phyloP scores from a whole-genome alignment of 2,329 filamentous ascomycete species.

The Ceratocystiopsis minuta region DNA sequence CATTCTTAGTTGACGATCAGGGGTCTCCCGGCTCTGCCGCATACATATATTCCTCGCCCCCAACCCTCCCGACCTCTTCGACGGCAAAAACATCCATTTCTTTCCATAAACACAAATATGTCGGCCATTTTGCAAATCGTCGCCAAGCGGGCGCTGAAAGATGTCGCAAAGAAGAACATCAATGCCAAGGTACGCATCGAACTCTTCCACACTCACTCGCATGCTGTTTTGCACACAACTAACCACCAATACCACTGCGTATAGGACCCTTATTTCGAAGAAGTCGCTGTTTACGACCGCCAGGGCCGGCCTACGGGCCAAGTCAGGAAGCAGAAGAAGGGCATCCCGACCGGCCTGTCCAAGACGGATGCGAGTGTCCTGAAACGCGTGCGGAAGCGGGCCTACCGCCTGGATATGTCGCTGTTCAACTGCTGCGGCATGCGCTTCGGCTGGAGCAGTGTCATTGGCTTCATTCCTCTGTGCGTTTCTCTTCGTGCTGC shows the following conservation, averaged over 20 bases:
- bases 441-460: constrained; percentile 73
- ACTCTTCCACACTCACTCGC: no score
- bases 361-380: constrained; percentile 66
- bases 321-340: constrained; percentile 69
- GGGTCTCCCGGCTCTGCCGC: background rate
- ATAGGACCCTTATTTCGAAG: constrained; percentile 82
- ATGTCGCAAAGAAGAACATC: constrained; percentile 11
- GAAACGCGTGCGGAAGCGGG: constrained; percentile 67
- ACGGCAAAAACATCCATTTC: background rate
- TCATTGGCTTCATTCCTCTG: constrained; percentile 71
- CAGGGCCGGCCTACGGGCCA: constrained; percentile 49
- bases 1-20: no score
- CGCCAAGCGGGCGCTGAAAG: constrained; percentile 9
- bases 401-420: constrained; percentile 70
- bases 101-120: constrained; percentile 2
- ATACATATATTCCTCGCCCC: background rate
- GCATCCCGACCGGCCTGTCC: constrained; percentile 66
- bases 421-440: constrained; percentile 70
- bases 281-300: constrained; percentile 55
- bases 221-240: no score
- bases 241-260: background rate
- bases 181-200: constrained; percentile 10
- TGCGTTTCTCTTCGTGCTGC: constrained; percentile 26
- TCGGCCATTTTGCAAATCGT: constrained; percentile 8
- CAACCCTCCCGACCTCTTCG: background rate